Evolutionary conservation across 495 filamentous ascomycete genomes (phyloP).

Genomic region (Lasiosphaeria ovina): DNA sequence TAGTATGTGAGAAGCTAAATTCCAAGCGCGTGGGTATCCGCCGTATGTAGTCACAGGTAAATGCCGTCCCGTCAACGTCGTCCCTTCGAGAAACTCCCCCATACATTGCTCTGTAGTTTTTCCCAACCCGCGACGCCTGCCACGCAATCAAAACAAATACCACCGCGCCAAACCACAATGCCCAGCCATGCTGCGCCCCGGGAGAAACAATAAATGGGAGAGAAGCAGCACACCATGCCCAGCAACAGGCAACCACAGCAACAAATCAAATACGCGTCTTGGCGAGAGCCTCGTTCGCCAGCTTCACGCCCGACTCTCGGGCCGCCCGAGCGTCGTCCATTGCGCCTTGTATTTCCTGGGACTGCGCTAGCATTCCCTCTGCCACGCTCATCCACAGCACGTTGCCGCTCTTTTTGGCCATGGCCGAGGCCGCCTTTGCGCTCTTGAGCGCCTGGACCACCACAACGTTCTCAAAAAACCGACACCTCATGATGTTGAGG

Average conservation of each 20-base stretch:
- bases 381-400: conserved; percentile 83
- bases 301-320: conserved; percentile 23
- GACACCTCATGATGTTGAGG: conserved; percentile 78
- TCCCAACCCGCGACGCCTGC: too few relatives aligned
- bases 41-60: not conserved
- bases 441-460: conserved; percentile 91
- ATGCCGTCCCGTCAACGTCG: not conserved
- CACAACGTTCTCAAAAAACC: conserved; percentile 81
- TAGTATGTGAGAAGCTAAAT: not conserved
- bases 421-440: conserved; percentile 66
- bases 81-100: not conserved
- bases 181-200: not conserved
- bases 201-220: not conserved
- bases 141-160: not conserved
- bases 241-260: not conserved
- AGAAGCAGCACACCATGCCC: not conserved
- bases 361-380: conserved; percentile 74
- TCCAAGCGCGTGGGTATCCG: not conserved
- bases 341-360: conserved; percentile 69
- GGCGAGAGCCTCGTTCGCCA: conserved; percentile 31
- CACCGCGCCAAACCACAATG: conserved; percentile 9
- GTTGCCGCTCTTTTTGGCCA: conserved; percentile 74
- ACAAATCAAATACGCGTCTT: conserved; percentile 22
- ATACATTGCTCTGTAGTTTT: not conserved
- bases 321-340: conserved; percentile 54